Evolutionary conservation across 768 basidiomycete genomes (phyloP).

Genomic region (Sarcomyxa edulis): DNA sequence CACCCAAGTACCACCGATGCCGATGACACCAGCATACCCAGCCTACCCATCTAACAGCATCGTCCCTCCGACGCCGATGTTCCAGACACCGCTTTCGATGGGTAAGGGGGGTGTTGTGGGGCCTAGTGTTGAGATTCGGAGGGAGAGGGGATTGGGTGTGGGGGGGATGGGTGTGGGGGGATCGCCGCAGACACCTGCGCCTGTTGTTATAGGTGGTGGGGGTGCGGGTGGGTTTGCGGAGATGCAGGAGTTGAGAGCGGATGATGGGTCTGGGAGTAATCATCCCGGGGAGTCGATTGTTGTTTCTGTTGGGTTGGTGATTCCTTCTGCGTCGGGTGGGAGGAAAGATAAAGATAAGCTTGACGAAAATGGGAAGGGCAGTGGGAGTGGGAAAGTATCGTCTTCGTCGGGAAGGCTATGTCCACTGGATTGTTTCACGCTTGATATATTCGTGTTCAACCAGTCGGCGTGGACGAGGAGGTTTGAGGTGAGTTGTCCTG

Average conservation of each 20-base stretch:
- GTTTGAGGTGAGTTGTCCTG: slow-evolving; percentile 72
- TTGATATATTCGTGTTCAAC: slow-evolving; percentile 88
- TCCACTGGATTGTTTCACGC: slow-evolving; percentile 68
- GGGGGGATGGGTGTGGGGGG: slow-evolving; percentile 14
- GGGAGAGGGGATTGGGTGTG: slow-evolving; percentile 45
- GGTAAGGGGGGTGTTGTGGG: slow-evolving; percentile 45
- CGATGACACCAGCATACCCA: slow-evolving; percentile 71
- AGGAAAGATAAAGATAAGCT: slow-evolving; percentile 5
- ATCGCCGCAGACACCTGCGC: slow-evolving; percentile 51
- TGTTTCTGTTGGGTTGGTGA: slow-evolving; percentile 60
- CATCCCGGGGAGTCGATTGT: slow-evolving; percentile 51
- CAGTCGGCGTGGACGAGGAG: slow-evolving; percentile 69
- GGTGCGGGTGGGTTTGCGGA: slow-evolving; percentile 21
- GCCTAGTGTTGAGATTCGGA: slow-evolving; percentile 59
- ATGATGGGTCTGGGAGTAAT: not conserved
- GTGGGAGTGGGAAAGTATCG: slow-evolving; percentile 11
- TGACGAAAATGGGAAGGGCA: slow-evolving; percentile 13
- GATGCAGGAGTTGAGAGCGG: slow-evolving; percentile 2
- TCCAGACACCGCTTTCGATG: slow-evolving; percentile 49
- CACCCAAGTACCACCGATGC: slow-evolving; percentile 44
- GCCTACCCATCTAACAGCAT: slow-evolving; percentile 49
- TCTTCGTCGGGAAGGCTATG: slow-evolving; percentile 58
- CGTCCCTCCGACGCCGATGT: slow-evolving; percentile 46
- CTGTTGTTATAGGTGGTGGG: slow-evolving; percentile 38
- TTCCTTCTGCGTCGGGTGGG: too few relatives aligned